A percentile compares a stretch with the other conserved stretches of the same genome.
Conservation (phyloP, 2,329 filamentous ascomycete species). For the Setomelanomma holmii region DNA sequence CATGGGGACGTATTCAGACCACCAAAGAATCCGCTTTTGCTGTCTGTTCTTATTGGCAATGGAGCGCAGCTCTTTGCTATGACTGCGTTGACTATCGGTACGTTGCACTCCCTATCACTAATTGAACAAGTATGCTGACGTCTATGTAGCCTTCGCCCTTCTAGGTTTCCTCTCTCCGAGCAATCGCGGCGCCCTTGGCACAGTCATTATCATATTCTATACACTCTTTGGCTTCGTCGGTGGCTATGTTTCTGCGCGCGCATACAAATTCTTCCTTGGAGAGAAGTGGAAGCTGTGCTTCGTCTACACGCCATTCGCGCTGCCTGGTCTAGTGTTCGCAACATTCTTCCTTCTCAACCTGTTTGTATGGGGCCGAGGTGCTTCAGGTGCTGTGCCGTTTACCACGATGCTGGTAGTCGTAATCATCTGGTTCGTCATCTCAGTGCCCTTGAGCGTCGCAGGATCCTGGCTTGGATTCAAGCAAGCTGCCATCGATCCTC, state of each 20-base stretch:
- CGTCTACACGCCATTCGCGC: conserved; percentile 80
- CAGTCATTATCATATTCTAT: conserved; percentile 91
- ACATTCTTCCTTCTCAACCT: conserved; percentile 94
- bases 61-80: conserved; percentile 97
- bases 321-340: conserved; percentile 85
- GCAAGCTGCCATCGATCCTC: conserved; percentile 70
- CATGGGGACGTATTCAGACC: conserved; percentile 97
- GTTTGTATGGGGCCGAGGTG: conserved; percentile 92
- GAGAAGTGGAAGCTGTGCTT: conserved; percentile 97
- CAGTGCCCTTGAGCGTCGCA: conserved; percentile 85
- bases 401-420: conserved; percentile 95
- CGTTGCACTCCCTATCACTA: conserved; percentile 24
- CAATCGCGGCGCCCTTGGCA: conserved; percentile 91
- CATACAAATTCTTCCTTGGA: conserved; percentile 94
- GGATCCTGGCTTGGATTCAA: conserved; percentile 96
- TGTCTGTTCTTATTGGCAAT: conserved; percentile 89
- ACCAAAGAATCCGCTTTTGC: conserved; percentile 79
- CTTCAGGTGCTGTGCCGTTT: conserved; percentile 93
- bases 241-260: conserved; percentile 84
- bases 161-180: conserved; percentile 95
- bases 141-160: conserved; percentile 73
- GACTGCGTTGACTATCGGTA: conserved; percentile 87
- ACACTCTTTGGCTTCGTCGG: conserved; percentile 91
- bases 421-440: conserved; percentile 96
- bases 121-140: conserved; percentile 6